Evolutionary conservation across 2,329 filamentous ascomycete genomes (phyloP), one percentile per base, ranked within the genome.

Genomic region (Colletotrichum euphorbiae): DNA sequence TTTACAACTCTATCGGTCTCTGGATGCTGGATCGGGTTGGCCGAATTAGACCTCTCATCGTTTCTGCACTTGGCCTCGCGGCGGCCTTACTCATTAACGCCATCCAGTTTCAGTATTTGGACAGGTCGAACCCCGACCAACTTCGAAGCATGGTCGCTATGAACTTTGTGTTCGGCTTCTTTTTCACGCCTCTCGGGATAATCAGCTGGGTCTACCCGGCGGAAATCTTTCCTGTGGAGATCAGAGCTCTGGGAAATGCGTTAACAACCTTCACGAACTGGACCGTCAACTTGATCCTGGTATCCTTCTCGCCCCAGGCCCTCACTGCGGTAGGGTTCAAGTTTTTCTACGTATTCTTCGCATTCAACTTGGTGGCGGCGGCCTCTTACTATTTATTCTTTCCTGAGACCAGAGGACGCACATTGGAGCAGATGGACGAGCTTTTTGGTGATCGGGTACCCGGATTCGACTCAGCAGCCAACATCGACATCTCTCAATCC

Each of bases 1-100:
- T 83, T 21, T 85, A 81, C 78, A 83, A 83, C 68, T 82, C 80
- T 1, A 71, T 84, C 6, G 82, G 82, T 56, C 79, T 85, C 66
- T 73, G 75, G 38, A 73, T 83, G 46, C 73, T 85, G 50, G 83
- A 86, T 71, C 79, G 75, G 15, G 74, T 85, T 48, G 83, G 82
- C 15, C 81, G 83, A 31, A 77, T 84, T 54, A 84, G 82, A 72
- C 78, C 84, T 1, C 76, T 86, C 8, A 80, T 86, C 56, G 77
- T 78, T 40, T 79, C 77, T 5, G 79, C 79, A 7, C 71, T 67
- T n/a, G 72, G 72, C 7, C 69, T 76, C 5, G 74, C 51, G 3
- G 72, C 73, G 12, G 69, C 73, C 2, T 72, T 77, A 17, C 70
- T 75, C 1, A 73, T 76, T 62, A 75, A 75, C 46, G 74, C 74